Conservation (phyloP, 371 early-diverging fungal genomes). For the Mortierella sp. region DNA sequence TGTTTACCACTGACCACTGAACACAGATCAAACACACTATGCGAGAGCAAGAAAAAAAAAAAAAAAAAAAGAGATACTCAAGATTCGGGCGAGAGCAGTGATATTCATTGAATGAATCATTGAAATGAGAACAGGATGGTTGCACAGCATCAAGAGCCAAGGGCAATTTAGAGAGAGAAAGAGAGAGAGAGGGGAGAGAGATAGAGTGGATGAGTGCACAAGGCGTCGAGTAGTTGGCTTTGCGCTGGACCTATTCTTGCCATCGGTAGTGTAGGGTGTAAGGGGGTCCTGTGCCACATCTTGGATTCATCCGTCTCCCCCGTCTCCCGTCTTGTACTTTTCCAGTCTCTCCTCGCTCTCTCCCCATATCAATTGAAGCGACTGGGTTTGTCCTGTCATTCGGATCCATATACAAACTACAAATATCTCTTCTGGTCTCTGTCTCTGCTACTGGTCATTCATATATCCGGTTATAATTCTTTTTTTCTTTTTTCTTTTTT, state of each 20-base stretch:
- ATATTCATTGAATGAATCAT: neutral
- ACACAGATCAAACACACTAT: neutral
- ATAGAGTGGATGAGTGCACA: neutral
- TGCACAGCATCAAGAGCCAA: conserved; percentile 41
- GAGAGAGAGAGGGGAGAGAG: neutral
- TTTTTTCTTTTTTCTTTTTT: neutral
- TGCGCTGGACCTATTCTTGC: conserved; percentile 1
- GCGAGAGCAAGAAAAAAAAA: neutral
- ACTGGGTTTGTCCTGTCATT: too few species aligned
- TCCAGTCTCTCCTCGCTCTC: too few species aligned
- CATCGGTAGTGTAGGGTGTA: conserved; percentile 8
- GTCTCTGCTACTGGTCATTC: too few species aligned
- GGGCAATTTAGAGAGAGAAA: neutral
- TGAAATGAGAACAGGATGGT: conserved; percentile 19
- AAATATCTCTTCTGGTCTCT: too few species aligned
- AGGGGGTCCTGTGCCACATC: conserved; percentile 1
- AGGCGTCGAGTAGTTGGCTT: conserved; percentile 1
- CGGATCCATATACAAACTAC: too few species aligned
- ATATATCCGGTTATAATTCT: neutral
- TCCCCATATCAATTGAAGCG: too few species aligned
- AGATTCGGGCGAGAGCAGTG: neutral
- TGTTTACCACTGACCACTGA: neutral
- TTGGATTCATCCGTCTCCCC: neutral
- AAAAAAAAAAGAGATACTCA: neutral
- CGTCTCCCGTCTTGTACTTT: neutral